Percentiles rank a stretch among this genome's conserved stretches.
These are phyloP conservation scores for Chlamydomonas incerta DNA, from an alignment of 139 green algal genomes.

Conservation along the genomic window DNA sequence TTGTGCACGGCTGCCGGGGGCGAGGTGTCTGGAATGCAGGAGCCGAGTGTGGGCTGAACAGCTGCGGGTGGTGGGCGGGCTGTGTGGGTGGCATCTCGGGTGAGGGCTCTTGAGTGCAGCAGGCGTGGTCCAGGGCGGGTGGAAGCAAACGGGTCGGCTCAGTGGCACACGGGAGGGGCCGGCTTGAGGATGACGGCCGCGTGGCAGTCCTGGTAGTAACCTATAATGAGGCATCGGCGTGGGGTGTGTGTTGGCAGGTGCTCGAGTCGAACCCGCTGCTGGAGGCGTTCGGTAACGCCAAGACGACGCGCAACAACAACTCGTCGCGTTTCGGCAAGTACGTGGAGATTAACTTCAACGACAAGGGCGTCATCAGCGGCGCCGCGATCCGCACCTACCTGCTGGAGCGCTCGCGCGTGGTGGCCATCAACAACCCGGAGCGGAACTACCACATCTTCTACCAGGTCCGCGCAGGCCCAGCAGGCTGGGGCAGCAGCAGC, in stretches of 20 bases:
- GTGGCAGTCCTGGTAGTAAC: no score
- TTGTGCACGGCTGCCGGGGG: no score
- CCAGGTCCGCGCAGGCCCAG: conserved; percentile 71
- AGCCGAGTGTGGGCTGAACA: no score
- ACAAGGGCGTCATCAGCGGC: conserved; percentile 83
- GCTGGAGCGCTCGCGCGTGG: conserved; percentile 95
- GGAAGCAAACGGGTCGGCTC: no score
- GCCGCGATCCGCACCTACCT: conserved; percentile 97
- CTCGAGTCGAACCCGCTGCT: conserved; percentile 98
- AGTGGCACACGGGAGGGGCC: no score
- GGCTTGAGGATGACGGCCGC: no score
- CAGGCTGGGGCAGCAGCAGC: neutral
- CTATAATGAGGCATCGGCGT: no score
- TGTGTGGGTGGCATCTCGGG: no score
- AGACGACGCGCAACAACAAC: conserved; percentile 99
- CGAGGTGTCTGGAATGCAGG: no score
- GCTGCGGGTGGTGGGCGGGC: no score
- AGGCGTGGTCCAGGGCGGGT: no score
- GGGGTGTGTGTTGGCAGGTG: conserved; percentile 62
- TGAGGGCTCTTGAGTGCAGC: no score
- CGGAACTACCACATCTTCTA: conserved; percentile 99
- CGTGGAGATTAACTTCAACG: conserved; percentile 98
- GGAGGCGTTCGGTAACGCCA: conserved; percentile 99
- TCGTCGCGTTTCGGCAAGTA: conserved; percentile 99
- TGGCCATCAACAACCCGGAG: conserved; percentile 94